Percentiles rank a stretch among this genome's conserved stretches.
Evolutionary conservation across 305 asterid species (phyloP).

Genomic region (Fraxinus paxiana): DNA sequence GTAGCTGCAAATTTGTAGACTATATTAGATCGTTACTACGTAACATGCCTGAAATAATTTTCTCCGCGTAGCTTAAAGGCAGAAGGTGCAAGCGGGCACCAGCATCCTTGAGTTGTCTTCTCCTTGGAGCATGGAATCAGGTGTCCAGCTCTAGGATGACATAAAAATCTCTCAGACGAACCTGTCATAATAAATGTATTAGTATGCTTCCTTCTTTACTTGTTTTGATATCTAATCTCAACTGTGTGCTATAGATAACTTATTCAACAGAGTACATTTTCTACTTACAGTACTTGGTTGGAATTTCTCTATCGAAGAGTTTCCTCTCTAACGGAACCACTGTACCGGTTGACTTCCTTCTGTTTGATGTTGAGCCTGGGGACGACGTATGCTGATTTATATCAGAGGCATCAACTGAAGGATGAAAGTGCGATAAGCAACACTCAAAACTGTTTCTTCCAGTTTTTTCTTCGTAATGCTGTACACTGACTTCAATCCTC

Average conservation of each 20-base stretch:
- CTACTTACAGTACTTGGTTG: constrained; percentile 37
- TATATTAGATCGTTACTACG: not conserved
- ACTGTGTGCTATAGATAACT: not conserved
- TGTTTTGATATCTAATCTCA: not conserved
- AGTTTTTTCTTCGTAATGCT: not conserved
- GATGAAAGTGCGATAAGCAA: constrained; percentile 8
- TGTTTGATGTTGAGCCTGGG: constrained; percentile 25
- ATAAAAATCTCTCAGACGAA: constrained; percentile 39
- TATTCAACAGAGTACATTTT: not conserved
- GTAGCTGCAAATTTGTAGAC: not conserved
- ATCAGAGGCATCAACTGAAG: constrained; percentile 13
- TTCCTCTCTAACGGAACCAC: constrained; percentile 28
- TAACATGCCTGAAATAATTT: constrained; percentile 66
- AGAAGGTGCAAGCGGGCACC: constrained; percentile 68
- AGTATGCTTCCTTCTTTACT: not conserved
- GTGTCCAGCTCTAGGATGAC: constrained; percentile 55
- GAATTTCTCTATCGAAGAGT: constrained; percentile 25
- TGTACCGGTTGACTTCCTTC: constrained; percentile 28
- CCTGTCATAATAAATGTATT: constrained; percentile 27
- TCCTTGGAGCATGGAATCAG: constrained; percentile 40
- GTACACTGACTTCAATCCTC: constrained; percentile 13
- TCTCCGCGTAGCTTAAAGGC: constrained; percentile 75
- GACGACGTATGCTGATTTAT: constrained; percentile 18
- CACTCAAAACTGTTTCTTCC: constrained; percentile 15
- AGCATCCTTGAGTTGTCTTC: constrained; percentile 47